Base-by-base conservation (phyloP, 2,329 filamentous ascomycete species). In the Amesomyces nigricolor region DNA sequence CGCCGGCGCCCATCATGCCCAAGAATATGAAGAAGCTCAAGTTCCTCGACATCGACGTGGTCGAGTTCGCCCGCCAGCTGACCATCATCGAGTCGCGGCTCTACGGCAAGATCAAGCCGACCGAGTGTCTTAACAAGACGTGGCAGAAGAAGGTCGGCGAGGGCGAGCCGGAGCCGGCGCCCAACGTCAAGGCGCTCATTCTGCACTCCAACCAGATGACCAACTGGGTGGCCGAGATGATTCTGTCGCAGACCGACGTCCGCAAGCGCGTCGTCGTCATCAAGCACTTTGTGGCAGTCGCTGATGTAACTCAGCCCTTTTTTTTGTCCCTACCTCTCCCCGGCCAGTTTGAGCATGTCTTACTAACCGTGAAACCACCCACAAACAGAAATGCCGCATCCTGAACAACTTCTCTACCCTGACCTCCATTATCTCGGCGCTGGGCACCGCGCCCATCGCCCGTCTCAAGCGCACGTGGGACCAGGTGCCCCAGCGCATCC, bases 11-110 rank as follows among this genome's bases (percentile, higher is more conserved):
- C 1, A 96, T 97, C 67, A 84, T 96, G 70, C 94, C 94, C 1
- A 96, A 96, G 79, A 96, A 97, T 70, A 95, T 99, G 91, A 96
- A 94, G 81, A 99, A 96, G 73, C 81, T 99, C 64, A 99, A 97
- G 72, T 97, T 99, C 74, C 75, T 97, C 54, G 94, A 99, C 68
- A 96, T 99, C 64, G 94, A 99, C 68, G 85, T 91, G 0, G 89
- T 88, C 0, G 94, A 99, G 68, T 97, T 99, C 71, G 94, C 94
- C n/a, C 86, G 94, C 47, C 94, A 99, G 71, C 79, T 99, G 60
- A 99, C 94, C 0, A 94, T 99, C 62, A 95, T 97, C 61, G 94
- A 99, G 71, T 96, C 91, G 2, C 87, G 87, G 59, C 79, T 97
- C 1, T 99, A 97, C 67, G 89, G 88, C 64, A 96, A 96, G 74